phyloP scores from a whole-genome alignment of 768 basidiomycete genomes.

The Trametes sanguinea region DNA sequence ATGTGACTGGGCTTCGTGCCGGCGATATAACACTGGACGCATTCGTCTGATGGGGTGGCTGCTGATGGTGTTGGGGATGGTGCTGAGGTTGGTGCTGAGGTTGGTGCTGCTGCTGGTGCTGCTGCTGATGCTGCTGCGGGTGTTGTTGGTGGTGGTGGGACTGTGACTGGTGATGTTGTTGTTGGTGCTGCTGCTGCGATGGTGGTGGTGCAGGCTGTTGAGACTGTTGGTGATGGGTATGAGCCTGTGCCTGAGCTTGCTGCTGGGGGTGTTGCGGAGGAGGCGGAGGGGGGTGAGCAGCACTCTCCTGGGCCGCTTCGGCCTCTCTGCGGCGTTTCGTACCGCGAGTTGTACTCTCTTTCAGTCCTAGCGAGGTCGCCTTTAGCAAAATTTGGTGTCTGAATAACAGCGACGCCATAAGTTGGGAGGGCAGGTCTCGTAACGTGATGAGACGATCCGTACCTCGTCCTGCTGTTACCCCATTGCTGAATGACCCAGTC shows the following conservation, averaged over 20 bases:
- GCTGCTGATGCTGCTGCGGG: slow-evolving; percentile 13
- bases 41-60: slow-evolving; percentile 24
- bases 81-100: slow-evolving; percentile 1
- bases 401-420: slow-evolving; percentile 2
- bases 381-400: slow-evolving; percentile 86
- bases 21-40: slow-evolving; percentile 30
- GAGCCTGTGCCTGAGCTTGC: slow-evolving; percentile 32
- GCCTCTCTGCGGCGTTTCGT: slow-evolving; percentile 59
- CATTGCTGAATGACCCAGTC: slow-evolving; percentile 75
- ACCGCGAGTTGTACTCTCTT: slow-evolving; percentile 69
- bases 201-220: slow-evolving; percentile 4
- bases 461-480: slow-evolving; percentile 77
- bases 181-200: slow-evolving; percentile 19
- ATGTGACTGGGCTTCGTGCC: slow-evolving; percentile 37
- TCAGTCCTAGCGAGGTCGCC: slow-evolving; percentile 75
- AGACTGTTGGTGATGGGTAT: background rate
- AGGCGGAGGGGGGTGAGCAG: slow-evolving; percentile 11
- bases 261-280: slow-evolving; percentile 15
- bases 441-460: slow-evolving; percentile 7
- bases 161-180: slow-evolving; percentile 1
- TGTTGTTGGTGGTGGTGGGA: slow-evolving; percentile 34
- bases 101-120: slow-evolving; percentile 18
- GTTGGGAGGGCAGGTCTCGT: background rate
- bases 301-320: slow-evolving; percentile 34
- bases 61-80: slow-evolving; percentile 20